phyloP scores from a whole-genome alignment of 176 grass and related monocot species.

The Eragrostis nindensis region DNA sequence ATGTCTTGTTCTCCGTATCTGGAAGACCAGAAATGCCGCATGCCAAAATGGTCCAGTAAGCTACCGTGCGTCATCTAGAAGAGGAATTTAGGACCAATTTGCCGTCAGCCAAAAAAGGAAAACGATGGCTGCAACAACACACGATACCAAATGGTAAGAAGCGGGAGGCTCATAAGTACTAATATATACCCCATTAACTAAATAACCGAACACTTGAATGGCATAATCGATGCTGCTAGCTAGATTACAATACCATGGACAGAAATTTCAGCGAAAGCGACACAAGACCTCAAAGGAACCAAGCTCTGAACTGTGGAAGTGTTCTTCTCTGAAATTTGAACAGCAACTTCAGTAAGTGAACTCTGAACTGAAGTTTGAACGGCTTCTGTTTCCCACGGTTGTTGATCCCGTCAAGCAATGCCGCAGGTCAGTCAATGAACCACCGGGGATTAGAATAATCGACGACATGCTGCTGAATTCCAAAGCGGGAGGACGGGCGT shows the following conservation, averaged over 20 bases:
- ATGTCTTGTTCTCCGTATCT: neutral
- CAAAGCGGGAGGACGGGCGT: neutral
- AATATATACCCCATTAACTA: neutral
- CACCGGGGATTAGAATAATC: constrained; percentile 12
- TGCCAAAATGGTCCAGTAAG: neutral
- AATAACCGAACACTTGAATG: too few species aligned
- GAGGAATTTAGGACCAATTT: neutral
- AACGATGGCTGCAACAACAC: neutral
- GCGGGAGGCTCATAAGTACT: neutral
- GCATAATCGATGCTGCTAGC: neutral
- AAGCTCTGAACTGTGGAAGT: neutral
- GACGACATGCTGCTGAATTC: neutral
- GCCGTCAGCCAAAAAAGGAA: neutral
- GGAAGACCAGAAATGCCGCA: neutral
- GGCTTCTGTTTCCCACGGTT: neutral
- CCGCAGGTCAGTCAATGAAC: constrained; percentile 34
- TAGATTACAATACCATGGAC: neutral
- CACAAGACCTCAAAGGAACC: neutral
- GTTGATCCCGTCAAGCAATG: constrained; percentile 34
- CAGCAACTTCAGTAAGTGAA: neutral
- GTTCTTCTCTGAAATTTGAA: neutral
- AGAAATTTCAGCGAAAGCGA: neutral
- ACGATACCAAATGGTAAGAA: neutral
- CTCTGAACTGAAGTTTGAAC: neutral
- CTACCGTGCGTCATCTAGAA: neutral